phyloP scores from a whole-genome alignment of 108 stramenopile species.

The Nitzschia palea region DNA sequence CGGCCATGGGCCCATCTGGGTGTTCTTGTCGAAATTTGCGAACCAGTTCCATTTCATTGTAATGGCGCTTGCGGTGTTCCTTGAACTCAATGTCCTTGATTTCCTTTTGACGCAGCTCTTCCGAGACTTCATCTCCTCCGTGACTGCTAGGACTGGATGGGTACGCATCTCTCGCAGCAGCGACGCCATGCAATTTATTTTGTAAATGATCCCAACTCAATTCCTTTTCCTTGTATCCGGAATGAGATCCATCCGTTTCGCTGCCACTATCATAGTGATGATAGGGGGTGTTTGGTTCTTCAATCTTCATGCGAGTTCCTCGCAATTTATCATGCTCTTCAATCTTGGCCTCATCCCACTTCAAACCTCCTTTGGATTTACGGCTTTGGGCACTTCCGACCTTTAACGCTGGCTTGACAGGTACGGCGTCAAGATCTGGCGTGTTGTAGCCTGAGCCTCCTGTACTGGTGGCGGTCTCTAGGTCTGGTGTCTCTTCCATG shows the following conservation, averaged over 20 bases:
- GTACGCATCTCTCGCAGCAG: conserved; percentile 48
- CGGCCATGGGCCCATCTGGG: conserved; percentile 45
- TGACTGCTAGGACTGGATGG: conserved; percentile 42
- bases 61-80: conserved; percentile 81
- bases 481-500: background rate
- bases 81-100: conserved; percentile 58
- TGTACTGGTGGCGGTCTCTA: background rate
- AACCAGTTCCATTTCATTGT: conserved; percentile 87
- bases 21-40: conserved; percentile 70
- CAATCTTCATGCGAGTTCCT: conserved; percentile 89
- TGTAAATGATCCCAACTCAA: conserved; percentile 60
- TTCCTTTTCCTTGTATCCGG: conserved; percentile 33
- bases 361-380: conserved; percentile 45
- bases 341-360: conserved; percentile 86
- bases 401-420: conserved; percentile 22
- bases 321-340: conserved; percentile 84
- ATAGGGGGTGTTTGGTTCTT: conserved; percentile 89
- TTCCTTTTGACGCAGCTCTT: conserved; percentile 45
- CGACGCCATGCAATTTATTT: conserved; percentile 71
- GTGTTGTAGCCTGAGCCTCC: conserved; percentile 1
- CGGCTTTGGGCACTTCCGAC: conserved; percentile 1
- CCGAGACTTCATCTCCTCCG: conserved; percentile 27
- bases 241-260: conserved; percentile 51
- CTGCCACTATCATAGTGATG: conserved; percentile 72
- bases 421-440: background rate